Base-by-base conservation (phyloP, 805 yeast genomes). In the Metschnikowia gruessii region DNA sequence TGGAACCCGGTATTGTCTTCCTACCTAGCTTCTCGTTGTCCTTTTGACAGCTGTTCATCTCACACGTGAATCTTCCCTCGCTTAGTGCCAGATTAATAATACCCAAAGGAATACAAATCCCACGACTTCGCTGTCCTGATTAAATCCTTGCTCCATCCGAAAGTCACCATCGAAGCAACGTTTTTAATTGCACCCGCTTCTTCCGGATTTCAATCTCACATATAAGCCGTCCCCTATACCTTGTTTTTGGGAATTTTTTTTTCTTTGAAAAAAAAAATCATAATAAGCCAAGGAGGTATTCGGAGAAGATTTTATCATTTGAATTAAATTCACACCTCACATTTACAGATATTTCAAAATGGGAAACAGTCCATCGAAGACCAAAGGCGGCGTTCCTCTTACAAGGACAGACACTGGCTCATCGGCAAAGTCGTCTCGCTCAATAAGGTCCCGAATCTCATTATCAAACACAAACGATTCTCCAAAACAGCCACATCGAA, bases 311-410 rank as follows among this genome's bases (percentile, higher is more conserved):
- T 26, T 26, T 26, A 26, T 10, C 21, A 33, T 6, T 33, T 17
- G n/a, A 16, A 33, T 33, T 12, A 22, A 21, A 21, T 13, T 18
- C 15, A 36, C 4, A 11, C 19, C 16, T 16, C 31, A 22, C 26
- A 24, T 13, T 13, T n/a, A 9, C 16, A 16, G 3, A n/a, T n/a
- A 22, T 4, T 26, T 10, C n/a, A 24, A 39, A 35, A 79, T 79
- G 82, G 83, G 82, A 54, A 79, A 79, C 58, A 66, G 75, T 29
- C 66, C 75, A 40, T 77, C 82, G 17, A 77, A 75, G 58, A 67
- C 69, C 33, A 59, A 59, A 40, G 57, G 54, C 33, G 71, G 68
- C 13, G 58, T 64, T 12, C 79, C 83, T n/a, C 76, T 80, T 58
- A 66, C 77, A 15, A 63, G 84, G 40, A 71, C 79, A 12, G 83